Evolutionary conservation across 2,329 filamentous ascomycete genomes (phyloP).

Genomic region (Cyclaneusma minus): DNA sequence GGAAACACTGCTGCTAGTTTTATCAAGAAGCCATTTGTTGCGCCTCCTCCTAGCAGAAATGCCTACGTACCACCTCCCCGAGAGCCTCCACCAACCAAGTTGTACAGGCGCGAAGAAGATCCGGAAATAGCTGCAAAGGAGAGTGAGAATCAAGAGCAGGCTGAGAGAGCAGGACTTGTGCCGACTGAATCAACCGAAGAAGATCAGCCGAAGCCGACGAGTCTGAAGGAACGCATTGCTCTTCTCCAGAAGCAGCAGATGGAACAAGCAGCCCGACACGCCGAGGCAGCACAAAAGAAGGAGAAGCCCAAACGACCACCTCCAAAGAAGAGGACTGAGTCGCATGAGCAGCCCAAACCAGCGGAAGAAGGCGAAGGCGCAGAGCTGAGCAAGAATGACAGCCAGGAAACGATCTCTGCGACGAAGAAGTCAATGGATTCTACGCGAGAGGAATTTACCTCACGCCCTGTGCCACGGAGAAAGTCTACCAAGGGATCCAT

Average conservation of each 20-base stretch:
- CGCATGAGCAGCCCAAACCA: slow-evolving; percentile 23
- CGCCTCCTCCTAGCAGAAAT: slow-evolving; percentile 83
- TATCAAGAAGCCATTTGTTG: slow-evolving; percentile 93
- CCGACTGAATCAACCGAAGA: slow-evolving; percentile 41
- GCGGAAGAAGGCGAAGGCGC: slow-evolving; percentile 19
- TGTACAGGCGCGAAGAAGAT: slow-evolving; percentile 81
- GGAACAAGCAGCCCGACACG: slow-evolving; percentile 73
- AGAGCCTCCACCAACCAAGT: slow-evolving; percentile 54
- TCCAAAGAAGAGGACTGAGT: slow-evolving; percentile 51
- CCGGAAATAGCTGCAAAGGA: slow-evolving; percentile 52
- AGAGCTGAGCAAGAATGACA: slow-evolving; percentile 29
- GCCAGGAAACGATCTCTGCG: slow-evolving; percentile 28
- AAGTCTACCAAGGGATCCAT: slow-evolving; percentile 32
- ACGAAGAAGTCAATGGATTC: slow-evolving; percentile 35
- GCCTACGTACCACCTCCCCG: slow-evolving; percentile 69
- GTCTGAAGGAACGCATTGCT: slow-evolving; percentile 88
- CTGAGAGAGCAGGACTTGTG: slow-evolving; percentile 51
- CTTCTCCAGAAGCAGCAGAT: slow-evolving; percentile 85
- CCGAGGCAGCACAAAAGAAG: slow-evolving; percentile 64
- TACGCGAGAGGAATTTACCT: slow-evolving; percentile 22
- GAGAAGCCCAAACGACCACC: slow-evolving; percentile 71
- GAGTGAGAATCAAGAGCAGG: slow-evolving; percentile 48
- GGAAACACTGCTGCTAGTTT: slow-evolving; percentile 51
- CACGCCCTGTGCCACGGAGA: slow-evolving; percentile 29
- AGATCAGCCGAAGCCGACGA: slow-evolving; percentile 80